phyloP scores from a whole-genome alignment of 208 protist genomes.

The Trypanosoma vivax region DNA sequence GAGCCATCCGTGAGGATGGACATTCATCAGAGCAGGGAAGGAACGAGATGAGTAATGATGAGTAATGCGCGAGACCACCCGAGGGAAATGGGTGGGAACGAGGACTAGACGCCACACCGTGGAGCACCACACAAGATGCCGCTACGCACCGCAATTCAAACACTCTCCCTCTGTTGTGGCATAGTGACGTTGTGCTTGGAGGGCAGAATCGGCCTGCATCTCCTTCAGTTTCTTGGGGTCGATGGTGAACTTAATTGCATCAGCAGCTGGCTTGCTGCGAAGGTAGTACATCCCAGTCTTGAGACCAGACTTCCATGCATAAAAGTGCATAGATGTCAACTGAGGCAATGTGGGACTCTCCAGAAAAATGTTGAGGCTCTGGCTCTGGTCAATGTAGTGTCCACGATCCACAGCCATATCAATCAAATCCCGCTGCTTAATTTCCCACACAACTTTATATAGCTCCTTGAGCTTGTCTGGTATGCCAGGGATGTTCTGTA shows the following conservation, averaged over 20 bases:
- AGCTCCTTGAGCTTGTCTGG: conserved; percentile 93
- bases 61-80: no score
- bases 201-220: conserved; percentile 23
- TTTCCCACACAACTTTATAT: conserved; percentile 99
- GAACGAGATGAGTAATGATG: no score
- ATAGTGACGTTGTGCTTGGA: neutral
- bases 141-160: conserved; percentile 78
- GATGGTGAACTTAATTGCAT: conserved; percentile 99
- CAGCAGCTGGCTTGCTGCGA: conserved; percentile 93
- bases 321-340: conserved; percentile 99
- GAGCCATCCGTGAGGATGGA: no score
- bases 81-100: no score
- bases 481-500: conserved; percentile 93
- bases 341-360: conserved; percentile 91
- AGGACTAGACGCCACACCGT: no score
- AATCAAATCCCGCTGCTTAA: conserved; percentile 95
- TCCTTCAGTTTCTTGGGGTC: conserved; percentile 86
- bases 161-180: conserved; percentile 64
- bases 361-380: conserved; percentile 99
- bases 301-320: conserved; percentile 97
- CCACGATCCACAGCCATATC: conserved; percentile 98
- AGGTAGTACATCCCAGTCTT: conserved; percentile 99
- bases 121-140: neutral
- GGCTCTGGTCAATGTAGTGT: conserved; percentile 99
- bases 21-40: no score